phyloP scores from a whole-genome alignment of 495 filamentous ascomycete species.

The Cairneyella variabilis region DNA sequence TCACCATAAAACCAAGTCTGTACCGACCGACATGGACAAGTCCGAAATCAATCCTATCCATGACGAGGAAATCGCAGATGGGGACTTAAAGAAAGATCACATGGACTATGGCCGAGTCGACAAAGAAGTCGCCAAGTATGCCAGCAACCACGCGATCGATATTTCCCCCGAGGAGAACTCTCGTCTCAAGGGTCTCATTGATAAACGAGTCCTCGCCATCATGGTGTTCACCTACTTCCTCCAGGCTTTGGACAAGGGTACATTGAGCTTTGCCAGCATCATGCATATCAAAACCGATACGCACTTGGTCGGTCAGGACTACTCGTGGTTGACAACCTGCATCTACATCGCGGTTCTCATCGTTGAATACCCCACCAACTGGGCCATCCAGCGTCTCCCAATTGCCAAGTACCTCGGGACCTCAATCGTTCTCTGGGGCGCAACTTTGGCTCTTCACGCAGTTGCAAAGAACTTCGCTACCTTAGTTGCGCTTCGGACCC shows the following conservation, averaged over 20 bases:
- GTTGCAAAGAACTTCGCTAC: conserved; percentile 38
- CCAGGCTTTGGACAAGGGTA: conserved; percentile 58
- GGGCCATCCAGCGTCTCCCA: conserved; percentile 55
- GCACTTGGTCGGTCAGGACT: conserved; percentile 41
- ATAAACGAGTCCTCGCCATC: conserved; percentile 36
- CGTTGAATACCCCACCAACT: conserved; percentile 61
- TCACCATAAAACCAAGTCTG: not conserved
- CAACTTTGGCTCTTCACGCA: conserved; percentile 50
- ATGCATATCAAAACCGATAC: conserved; percentile 51
- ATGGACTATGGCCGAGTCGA: conserved; percentile 20
- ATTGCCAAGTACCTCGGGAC: conserved; percentile 57
- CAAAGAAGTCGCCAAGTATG: conserved; percentile 36
- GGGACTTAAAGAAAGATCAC: conserved; percentile 9
- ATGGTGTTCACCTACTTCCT: conserved; percentile 52
- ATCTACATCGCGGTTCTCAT: conserved; percentile 65
- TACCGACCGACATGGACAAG: too few relatives aligned
- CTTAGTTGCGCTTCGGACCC: conserved; percentile 54
- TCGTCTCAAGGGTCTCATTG: conserved; percentile 39
- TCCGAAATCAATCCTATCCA: not conserved
- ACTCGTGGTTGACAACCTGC: conserved; percentile 53
- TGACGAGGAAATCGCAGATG: not conserved
- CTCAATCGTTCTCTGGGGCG: conserved; percentile 58
- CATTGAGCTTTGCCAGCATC: conserved; percentile 52
- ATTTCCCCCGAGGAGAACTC: conserved; percentile 46
- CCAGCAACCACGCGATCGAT: conserved; percentile 33